Conservation (phyloP, 2,329 filamentous ascomycete genomes). For the Claviceps africana region DNA sequence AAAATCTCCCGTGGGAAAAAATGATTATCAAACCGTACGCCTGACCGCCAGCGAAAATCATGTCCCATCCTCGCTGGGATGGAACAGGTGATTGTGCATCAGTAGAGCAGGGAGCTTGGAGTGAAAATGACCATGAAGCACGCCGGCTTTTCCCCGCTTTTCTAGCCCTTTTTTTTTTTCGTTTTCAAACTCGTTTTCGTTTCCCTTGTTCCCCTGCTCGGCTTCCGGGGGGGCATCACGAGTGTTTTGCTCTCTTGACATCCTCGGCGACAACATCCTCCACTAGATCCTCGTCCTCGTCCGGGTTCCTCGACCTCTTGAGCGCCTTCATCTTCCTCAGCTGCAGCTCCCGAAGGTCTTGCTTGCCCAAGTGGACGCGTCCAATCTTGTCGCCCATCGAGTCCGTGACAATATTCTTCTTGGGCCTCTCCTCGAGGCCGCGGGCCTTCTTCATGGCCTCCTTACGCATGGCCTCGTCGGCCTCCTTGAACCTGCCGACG, state of each 20-base stretch:
- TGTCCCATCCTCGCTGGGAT: too few species aligned
- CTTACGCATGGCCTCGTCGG: constrained; percentile 70
- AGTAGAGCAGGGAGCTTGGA: too few species aligned
- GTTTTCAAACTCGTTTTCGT: not conserved
- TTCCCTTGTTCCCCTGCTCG: constrained; percentile 2
- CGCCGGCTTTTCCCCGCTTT: too few species aligned
- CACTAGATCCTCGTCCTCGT: constrained; percentile 37
- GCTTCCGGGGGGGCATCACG: constrained; percentile 2
- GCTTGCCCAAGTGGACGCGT: constrained; percentile 77
- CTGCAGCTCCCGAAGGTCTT: constrained; percentile 77
- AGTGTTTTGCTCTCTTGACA: constrained; percentile 23
- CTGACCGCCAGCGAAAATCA: too few species aligned
- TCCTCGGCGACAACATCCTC: constrained; percentile 27
- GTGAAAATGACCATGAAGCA: too few species aligned
- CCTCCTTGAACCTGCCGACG: constrained; percentile 65
- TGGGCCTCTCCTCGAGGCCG: constrained; percentile 59
- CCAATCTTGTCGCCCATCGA: constrained; percentile 92
- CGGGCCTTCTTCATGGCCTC: constrained; percentile 80
- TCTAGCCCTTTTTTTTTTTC: not conserved
- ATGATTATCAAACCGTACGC: too few species aligned
- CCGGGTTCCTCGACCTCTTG: constrained; percentile 55
- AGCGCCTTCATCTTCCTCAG: constrained; percentile 99
- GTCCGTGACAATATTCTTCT: constrained; percentile 95
- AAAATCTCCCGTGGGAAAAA: too few species aligned
- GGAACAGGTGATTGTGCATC: too few species aligned